Conservation (phyloP, 495 filamentous ascomycete genomes). For the Penicillium maclennaniae region DNA sequence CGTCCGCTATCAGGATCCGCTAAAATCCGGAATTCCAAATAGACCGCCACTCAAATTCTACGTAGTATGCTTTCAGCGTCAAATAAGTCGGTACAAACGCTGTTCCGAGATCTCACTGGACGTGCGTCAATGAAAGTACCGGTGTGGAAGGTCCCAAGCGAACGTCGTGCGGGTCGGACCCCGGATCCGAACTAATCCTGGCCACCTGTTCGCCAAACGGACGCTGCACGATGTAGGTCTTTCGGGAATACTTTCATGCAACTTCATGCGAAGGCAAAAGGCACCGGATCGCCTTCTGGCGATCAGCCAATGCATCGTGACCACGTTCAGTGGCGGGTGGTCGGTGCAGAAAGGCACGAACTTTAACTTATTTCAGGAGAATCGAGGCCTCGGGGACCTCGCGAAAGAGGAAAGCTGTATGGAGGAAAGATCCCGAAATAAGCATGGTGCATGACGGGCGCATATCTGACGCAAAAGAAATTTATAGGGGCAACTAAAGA, state of each 20-base stretch:
- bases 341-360: not conserved
- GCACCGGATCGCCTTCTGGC: not conserved
- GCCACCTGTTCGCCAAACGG: not conserved
- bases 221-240: not conserved
- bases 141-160: not conserved
- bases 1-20: not conserved
- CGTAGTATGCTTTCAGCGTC: not conserved
- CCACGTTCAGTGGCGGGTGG: slow-evolving; percentile 10
- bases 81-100: not conserved
- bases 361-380: not conserved
- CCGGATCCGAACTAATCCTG: not conserved
- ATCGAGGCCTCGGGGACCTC: not conserved
- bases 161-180: not conserved
- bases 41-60: not conserved
- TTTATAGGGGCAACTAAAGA: not conserved
- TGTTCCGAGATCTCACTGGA: not conserved
- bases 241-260: not conserved
- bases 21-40: slow-evolving; percentile 2
- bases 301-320: slow-evolving; percentile 2
- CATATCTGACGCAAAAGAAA: not conserved
- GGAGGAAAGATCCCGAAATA: not conserved
- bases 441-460: not conserved
- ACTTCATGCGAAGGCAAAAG: not conserved
- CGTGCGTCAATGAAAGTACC: not conserved
- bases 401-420: not conserved